Percentiles rank a stretch among this genome's conserved stretches.
Evolutionary conservation across 164 flowering plant genomes (phyloP).

Genomic region (Kalanchoe fedtschenkoi): DNA sequence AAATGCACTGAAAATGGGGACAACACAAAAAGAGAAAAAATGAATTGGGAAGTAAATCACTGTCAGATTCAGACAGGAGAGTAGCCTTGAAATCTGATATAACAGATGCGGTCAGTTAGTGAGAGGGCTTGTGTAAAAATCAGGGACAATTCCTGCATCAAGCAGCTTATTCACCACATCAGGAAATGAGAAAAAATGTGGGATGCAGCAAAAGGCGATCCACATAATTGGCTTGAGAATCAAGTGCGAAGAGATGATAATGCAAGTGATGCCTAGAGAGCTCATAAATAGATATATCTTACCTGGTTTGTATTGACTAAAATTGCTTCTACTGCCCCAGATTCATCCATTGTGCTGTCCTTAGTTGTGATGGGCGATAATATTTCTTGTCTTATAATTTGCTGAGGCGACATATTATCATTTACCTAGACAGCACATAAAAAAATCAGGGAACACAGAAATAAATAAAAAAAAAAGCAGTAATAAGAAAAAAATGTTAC

Average conservation of each 20-base stretch:
- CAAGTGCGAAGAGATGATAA: not conserved
- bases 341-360: slow-evolving; percentile 31
- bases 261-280: not conserved
- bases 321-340: slow-evolving; percentile 46
- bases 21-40: no score
- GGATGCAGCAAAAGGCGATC: not conserved
- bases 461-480: not conserved
- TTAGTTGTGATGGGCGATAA: slow-evolving; percentile 42
- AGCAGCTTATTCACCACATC: not conserved
- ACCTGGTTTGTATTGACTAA: slow-evolving; percentile 90
- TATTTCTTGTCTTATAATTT: slow-evolving; percentile 33
- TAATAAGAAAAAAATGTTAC: slow-evolving; percentile 16
- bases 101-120: not conserved
- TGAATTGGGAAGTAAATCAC: no score
- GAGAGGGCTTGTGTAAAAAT: not conserved
- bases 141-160: not conserved
- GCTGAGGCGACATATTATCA: slow-evolving; percentile 37
- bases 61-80: no score
- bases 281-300: not conserved
- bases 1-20: no score
- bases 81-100: not conserved
- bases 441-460: not conserved
- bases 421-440: not conserved
- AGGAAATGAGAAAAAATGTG: not conserved
- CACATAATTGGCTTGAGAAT: not conserved